Evolutionary conservation across 1,284 basidiomycete genomes (phyloP), one percentile per base, ranked within the genome.

Genomic region (Schizophyllum amplum): DNA sequence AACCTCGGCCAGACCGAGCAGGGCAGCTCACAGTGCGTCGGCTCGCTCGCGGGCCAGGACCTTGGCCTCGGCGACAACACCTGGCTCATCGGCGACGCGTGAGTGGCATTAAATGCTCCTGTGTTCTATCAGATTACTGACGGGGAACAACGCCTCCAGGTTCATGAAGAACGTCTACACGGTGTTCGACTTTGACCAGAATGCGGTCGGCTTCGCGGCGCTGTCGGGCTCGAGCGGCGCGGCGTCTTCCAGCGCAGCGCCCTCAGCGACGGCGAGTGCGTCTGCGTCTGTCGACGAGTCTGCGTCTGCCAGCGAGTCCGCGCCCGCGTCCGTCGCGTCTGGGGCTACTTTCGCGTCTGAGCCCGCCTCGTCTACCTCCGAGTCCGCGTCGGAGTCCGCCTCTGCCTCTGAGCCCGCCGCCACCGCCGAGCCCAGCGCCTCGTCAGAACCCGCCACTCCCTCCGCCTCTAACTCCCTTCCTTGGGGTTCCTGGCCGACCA

Each of bases 141-240:
- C 22, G 33, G 21, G 5, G 22, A 13, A 15, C 2, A 17, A 9
- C 42, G 26, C 51, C 23, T 46, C 22, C 33, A 48, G 24, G 25
- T 62, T 60, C 55, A 60, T 62, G 57, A 60, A 59, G 51, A 63
- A 63, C 51, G 53, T 55, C 5, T 63, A 63, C 54, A 59, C 60
- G 20, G 61, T 61, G 1, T 63, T 63, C 24, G 56, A 59, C 51
- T 51, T 62, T 15, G 61, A 60, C 47, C 54, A 62, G 53, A 57
- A 58, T 52, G 57, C 59, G 4, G 62, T 63, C 52, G 62, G 62
- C 2, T 63, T 63, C 27, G 62, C 62, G 23, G 24, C 52, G 17
- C 56, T 61, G 15, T 51, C 60, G 4, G 48, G 21, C 48, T 24
- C 48, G 13, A 42, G 33, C 33, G 33, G 33, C 33, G 17, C 11